phyloP scores from a whole-genome alignment of 2,329 filamentous ascomycete species.

The Fonsecaea nubica region DNA sequence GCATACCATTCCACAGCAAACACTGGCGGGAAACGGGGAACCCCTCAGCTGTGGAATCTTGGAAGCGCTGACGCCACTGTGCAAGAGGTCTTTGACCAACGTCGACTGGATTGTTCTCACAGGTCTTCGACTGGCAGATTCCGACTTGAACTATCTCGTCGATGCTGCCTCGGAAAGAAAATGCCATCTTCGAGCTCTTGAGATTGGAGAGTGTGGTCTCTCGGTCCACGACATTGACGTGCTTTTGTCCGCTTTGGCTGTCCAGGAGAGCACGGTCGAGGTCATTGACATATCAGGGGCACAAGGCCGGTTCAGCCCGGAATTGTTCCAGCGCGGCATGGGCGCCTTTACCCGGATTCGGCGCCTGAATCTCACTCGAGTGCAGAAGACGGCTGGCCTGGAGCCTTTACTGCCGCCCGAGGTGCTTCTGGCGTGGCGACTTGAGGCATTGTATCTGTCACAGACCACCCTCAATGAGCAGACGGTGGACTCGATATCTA shows the following conservation, averaged over 20 bases:
- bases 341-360: slow-evolving; percentile 70
- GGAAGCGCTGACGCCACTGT: slow-evolving; percentile 72
- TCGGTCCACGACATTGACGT: slow-evolving; percentile 61
- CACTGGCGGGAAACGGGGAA: slow-evolving; percentile 47
- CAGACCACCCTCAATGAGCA: slow-evolving; percentile 67
- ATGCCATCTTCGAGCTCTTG: slow-evolving; percentile 71
- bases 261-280: slow-evolving; percentile 71
- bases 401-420: slow-evolving; percentile 71
- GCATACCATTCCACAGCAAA: slow-evolving; percentile 48
- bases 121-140: slow-evolving; percentile 72
- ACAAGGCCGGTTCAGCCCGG: slow-evolving; percentile 67
- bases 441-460: slow-evolving; percentile 70
- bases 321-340: slow-evolving; percentile 70
- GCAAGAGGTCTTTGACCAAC: slow-evolving; percentile 70
- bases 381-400: slow-evolving; percentile 66
- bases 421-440: slow-evolving; percentile 69
- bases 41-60: slow-evolving; percentile 71
- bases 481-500: slow-evolving; percentile 69
- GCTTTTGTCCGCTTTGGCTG: slow-evolving; percentile 67
- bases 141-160: slow-evolving; percentile 70
- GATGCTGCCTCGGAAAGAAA: slow-evolving; percentile 70
- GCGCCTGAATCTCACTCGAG: slow-evolving; percentile 69
- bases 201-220: slow-evolving; percentile 67
- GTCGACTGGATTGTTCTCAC: slow-evolving; percentile 74
- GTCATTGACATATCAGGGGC: slow-evolving; percentile 71